These are phyloP conservation scores for Leccinum subgranulosum DNA, from an alignment of 768 basidiomycete genomes.

Conservation along the genomic window DNA sequence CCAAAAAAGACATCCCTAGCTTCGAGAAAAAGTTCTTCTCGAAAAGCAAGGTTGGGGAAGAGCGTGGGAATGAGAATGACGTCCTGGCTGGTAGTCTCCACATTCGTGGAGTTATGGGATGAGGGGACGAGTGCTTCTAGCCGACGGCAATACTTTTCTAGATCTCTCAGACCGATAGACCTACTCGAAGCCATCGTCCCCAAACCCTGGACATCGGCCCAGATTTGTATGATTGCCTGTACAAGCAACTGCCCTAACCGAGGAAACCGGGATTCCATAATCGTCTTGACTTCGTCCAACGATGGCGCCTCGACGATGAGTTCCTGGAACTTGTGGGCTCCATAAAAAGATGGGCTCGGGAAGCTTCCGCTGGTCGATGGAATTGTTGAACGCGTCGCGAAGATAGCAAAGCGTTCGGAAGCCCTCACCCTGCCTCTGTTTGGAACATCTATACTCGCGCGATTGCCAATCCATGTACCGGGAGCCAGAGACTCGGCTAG, in stretches of 20 bases:
- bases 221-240: conserved; percentile 58
- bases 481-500: conserved; percentile 70
- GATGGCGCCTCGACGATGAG: conserved; percentile 61
- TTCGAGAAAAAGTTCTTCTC: conserved; percentile 88
- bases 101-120: conserved; percentile 42
- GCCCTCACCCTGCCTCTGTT: conserved; percentile 73
- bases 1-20: conserved; percentile 93
- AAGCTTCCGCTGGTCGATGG: conserved; percentile 47
- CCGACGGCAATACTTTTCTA: conserved; percentile 81
- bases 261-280: conserved; percentile 67
- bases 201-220: conserved; percentile 57
- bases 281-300: conserved; percentile 61
- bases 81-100: conserved; percentile 26
- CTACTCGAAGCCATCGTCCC: conserved; percentile 52
- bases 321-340: conserved; percentile 80
- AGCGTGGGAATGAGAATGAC: conserved; percentile 38
- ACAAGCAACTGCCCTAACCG: conserved; percentile 50
- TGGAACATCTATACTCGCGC: conserved; percentile 68
- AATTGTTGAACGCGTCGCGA: conserved; percentile 77
- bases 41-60: conserved; percentile 68
- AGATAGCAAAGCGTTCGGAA: conserved; percentile 76
- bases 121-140: conserved; percentile 59
- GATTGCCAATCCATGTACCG: conserved; percentile 73
- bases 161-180: conserved; percentile 71
- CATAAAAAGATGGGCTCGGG: conserved; percentile 70